These are phyloP conservation scores for Suillus weaverae DNA, from an alignment of 768 basidiomycete species.

Conservation along the genomic window DNA sequence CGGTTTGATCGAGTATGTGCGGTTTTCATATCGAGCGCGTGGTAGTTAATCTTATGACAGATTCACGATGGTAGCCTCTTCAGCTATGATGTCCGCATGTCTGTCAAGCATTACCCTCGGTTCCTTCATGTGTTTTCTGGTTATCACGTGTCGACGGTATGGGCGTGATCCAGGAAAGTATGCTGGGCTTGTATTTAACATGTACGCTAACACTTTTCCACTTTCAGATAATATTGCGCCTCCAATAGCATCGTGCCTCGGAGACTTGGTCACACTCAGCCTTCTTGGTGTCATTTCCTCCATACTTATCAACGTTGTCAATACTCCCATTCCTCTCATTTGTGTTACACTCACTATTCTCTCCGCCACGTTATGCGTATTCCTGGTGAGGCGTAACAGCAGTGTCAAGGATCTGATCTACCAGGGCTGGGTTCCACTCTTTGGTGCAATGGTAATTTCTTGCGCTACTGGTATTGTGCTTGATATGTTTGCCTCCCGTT, in stretches of 20 bases:
- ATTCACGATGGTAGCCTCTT: constrained; percentile 73
- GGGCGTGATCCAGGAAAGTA: constrained; percentile 80
- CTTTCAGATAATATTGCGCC: constrained; percentile 89
- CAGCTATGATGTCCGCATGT: constrained; percentile 80
- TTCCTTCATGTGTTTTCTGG: constrained; percentile 87
- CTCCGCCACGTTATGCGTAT: constrained; percentile 48
- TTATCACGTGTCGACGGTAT: constrained; percentile 73
- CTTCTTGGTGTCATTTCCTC: constrained; percentile 78
- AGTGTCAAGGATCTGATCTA: constrained; percentile 70
- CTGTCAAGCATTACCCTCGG: constrained; percentile 79
- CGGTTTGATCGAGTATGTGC: constrained; percentile 40
- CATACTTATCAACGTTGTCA: constrained; percentile 62
- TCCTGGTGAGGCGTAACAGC: constrained; percentile 63
- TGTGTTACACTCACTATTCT: constrained; percentile 52
- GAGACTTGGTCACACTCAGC: constrained; percentile 87
- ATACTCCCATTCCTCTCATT: constrained; percentile 63
- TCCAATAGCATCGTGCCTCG: constrained; percentile 88
- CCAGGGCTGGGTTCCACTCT: constrained; percentile 88
- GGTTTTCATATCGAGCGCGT: neutral
- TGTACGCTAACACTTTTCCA: neutral
- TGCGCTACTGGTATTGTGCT: constrained; percentile 90
- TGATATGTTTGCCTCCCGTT: constrained; percentile 84
- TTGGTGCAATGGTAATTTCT: constrained; percentile 87
- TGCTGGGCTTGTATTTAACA: neutral
- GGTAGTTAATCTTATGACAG: constrained; percentile 39